A percentile compares a stretch with the other conserved stretches of the same genome.
These are phyloP conservation scores for Leccinum broughii DNA, from an alignment of 768 basidiomycete species.

Conservation along the genomic window DNA sequence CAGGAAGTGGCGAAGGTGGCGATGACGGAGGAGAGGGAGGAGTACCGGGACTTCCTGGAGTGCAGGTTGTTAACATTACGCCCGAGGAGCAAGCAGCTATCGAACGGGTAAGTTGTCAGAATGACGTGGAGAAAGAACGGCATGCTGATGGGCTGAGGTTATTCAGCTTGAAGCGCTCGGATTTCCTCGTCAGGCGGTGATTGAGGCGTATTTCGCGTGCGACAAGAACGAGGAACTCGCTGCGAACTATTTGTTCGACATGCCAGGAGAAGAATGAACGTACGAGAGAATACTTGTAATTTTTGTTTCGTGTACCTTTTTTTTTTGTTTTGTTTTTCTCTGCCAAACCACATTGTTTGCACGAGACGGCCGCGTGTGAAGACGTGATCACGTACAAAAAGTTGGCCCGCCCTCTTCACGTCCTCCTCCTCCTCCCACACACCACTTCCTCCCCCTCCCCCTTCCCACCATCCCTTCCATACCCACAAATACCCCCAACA, in stretches of 20 bases:
- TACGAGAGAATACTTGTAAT: background rate
- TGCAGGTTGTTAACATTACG: slow-evolving; percentile 69
- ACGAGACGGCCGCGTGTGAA: slow-evolving; percentile 29
- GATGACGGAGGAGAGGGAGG: slow-evolving; percentile 35
- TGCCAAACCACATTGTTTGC: slow-evolving; percentile 29
- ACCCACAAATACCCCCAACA: slow-evolving; percentile 31
- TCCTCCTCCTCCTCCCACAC: slow-evolving; percentile 23
- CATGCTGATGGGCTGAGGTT: slow-evolving; percentile 3
- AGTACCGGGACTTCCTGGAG: slow-evolving; percentile 28
- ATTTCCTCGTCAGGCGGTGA: slow-evolving; percentile 76
- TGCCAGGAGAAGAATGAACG: slow-evolving; percentile 46
- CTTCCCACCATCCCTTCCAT: slow-evolving; percentile 15
- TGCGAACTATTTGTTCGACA: slow-evolving; percentile 91
- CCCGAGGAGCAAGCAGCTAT: slow-evolving; percentile 88
- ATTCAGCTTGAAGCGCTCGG: slow-evolving; percentile 81
- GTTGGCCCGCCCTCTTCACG: slow-evolving; percentile 19
- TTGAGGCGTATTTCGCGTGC: slow-evolving; percentile 92
- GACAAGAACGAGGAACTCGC: slow-evolving; percentile 97
- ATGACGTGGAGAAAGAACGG: background rate
- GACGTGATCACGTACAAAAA: slow-evolving; percentile 34
- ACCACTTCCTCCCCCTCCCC: slow-evolving; percentile 11
- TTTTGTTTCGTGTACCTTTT: slow-evolving; percentile 3
- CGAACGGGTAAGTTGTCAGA: slow-evolving; percentile 62
- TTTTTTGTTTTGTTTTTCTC: background rate
- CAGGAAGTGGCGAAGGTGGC: slow-evolving; percentile 35